A percentile compares a stretch with the other conserved stretches of the same genome.
Conservation (phyloP, 208 protist species). For the Acanthamoeba rhysodes region DNA sequence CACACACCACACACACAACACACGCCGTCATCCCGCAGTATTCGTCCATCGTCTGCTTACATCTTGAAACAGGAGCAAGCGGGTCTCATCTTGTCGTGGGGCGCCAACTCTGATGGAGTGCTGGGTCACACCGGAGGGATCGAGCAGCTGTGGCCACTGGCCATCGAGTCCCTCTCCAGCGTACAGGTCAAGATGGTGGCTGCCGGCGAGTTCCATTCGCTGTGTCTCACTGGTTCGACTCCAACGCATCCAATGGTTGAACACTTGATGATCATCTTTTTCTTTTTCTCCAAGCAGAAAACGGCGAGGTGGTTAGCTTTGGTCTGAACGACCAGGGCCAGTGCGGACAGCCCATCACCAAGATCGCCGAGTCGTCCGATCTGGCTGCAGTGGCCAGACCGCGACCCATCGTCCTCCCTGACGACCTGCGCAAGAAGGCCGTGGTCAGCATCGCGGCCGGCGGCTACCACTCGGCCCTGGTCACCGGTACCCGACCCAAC, state of each 20-base stretch:
- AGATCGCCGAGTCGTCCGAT: not conserved
- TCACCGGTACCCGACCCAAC: not conserved
- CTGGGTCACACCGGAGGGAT: not conserved
- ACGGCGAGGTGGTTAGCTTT: slow-evolving; percentile 1
- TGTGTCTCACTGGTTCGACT: not conserved
- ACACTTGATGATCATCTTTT: not conserved
- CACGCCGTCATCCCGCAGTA: too few relatives aligned
- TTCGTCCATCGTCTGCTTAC: too few relatives aligned
- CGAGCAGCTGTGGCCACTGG: slow-evolving; percentile 31
- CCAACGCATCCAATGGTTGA: not conserved
- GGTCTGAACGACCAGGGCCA: slow-evolving; percentile 62
- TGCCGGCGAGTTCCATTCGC: slow-evolving; percentile 16
- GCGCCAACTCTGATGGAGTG: slow-evolving; percentile 5
- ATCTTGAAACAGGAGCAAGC: not conserved
- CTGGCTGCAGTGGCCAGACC: not conserved
- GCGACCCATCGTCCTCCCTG: not conserved
- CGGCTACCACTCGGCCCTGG: slow-evolving; percentile 9
- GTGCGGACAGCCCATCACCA: slow-evolving; percentile 21
- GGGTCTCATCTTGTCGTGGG: not conserved
- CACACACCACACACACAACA: not conserved
- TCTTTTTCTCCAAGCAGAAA: not conserved
- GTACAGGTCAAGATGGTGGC: not conserved
- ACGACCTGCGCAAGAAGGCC: not conserved
- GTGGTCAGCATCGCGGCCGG: not conserved
- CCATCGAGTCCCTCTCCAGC: slow-evolving; percentile 11